Conservation (phyloP, 106 monocot species). For the Hemerocallis citrina region DNA sequence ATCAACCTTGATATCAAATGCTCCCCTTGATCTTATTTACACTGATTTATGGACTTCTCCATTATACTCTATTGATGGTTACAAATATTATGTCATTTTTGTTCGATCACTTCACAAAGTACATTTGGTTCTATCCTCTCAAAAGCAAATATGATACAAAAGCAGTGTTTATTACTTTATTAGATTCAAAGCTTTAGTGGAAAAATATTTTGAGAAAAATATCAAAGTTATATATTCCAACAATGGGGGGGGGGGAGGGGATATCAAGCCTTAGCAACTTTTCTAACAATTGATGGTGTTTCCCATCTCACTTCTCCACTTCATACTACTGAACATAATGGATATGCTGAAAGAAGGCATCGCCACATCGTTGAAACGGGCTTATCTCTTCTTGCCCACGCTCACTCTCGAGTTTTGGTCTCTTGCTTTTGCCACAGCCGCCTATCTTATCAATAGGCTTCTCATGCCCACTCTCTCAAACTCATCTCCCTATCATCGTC, state of each 20-base stretch:
- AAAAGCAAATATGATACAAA: not conserved
- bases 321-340: conserved; percentile 3
- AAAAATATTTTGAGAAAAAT: not conserved
- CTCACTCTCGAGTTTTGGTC: not conserved
- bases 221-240: not conserved
- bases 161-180: not conserved
- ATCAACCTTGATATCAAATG: not conserved
- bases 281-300: not conserved
- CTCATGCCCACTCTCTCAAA: not conserved
- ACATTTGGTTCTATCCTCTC: conserved; percentile 7
- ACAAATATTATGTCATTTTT: conserved; percentile 10
- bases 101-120: not conserved
- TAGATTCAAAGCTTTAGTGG: not conserved
- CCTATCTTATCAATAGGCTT: not conserved
- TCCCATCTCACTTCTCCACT: not conserved
- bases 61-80: conserved; percentile 2
- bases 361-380: conserved; percentile 2
- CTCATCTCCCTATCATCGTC: not conserved
- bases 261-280: not conserved
- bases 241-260: conserved; percentile 1
- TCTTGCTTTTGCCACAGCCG: not conserved
- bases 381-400: not conserved
- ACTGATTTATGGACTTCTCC: not conserved
- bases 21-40: not conserved
- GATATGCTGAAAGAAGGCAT: not conserved